Percentiles rank a stretch among this genome's conserved stretches.
Conservation (phyloP, 352 stramenopile species). For the Phytophthora pluvialis region DNA sequence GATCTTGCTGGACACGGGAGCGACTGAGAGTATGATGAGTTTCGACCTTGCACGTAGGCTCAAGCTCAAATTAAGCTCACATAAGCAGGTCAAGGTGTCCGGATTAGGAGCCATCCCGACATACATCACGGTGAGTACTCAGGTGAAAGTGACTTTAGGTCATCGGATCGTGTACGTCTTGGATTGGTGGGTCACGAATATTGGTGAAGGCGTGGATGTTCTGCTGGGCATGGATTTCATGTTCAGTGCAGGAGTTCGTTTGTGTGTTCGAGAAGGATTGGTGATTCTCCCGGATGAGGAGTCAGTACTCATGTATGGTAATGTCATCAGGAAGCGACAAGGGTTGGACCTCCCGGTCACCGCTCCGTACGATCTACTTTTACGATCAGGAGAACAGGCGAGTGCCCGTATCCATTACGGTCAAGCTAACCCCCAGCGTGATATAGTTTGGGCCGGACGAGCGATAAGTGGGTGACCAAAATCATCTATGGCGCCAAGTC, state of each 20-base stretch:
- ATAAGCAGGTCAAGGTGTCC: neutral
- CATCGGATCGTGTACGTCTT: conserved; percentile 22
- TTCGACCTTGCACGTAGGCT: conserved; percentile 33
- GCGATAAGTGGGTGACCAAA: neutral
- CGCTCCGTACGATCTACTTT: neutral
- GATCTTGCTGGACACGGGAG: conserved; percentile 26
- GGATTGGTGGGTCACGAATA: conserved; percentile 23
- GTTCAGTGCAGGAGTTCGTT: neutral
- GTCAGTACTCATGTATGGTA: neutral
- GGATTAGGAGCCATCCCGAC: conserved; percentile 26
- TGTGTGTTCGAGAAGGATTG: neutral
- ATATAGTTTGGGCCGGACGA: neutral
- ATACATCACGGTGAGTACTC: conserved; percentile 11
- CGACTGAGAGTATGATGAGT: conserved; percentile 31
- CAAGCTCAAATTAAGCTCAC: conserved; percentile 5
- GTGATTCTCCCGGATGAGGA: neutral
- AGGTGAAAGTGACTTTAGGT: conserved; percentile 36
- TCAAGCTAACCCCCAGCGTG: neutral
- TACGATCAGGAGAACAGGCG: neutral
- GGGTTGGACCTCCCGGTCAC: neutral
- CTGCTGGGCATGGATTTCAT: conserved; percentile 1
- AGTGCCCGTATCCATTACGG: neutral
- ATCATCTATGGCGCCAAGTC: neutral
- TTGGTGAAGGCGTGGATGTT: conserved; percentile 19
- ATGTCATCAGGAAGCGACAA: too few relatives aligned